Percentiles rank a stretch among this genome's conserved stretches.
Evolutionary conservation across 2,329 filamentous ascomycete species (phyloP).

Genomic region (Paradendryphiella salina): DNA sequence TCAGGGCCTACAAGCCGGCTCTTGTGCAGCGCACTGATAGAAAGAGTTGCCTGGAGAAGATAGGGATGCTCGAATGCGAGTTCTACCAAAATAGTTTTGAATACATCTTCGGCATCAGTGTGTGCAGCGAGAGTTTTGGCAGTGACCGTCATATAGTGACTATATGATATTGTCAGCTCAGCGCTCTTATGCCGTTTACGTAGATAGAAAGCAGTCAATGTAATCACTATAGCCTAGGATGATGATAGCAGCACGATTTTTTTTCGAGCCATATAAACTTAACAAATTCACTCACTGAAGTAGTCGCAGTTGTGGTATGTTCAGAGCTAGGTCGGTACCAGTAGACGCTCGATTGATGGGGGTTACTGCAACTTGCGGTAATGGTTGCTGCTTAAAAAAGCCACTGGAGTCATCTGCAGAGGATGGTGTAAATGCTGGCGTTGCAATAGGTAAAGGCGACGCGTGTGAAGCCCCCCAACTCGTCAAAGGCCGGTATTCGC

Average conservation of each 20-base stretch:
- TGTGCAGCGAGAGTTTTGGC: slow-evolving; percentile 28
- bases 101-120: slow-evolving; percentile 25
- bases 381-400: slow-evolving; percentile 7
- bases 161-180: not conserved
- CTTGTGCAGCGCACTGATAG: slow-evolving; percentile 51
- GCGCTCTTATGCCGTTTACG: not conserved
- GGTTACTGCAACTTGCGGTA: not conserved
- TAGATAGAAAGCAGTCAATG: not conserved
- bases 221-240: not conserved
- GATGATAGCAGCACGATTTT: not conserved
- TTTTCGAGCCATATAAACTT: not conserved
- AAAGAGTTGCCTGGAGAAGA: slow-evolving; percentile 51
- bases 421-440: slow-evolving; percentile 18
- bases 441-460: slow-evolving; percentile 20
- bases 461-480: slow-evolving; percentile 21
- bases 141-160: slow-evolving; percentile 37
- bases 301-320: slow-evolving; percentile 34
- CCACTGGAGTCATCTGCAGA: slow-evolving; percentile 18
- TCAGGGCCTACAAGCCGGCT: slow-evolving; percentile 37
- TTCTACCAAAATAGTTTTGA: slow-evolving; percentile 29
- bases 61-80: slow-evolving; percentile 50
- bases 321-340: slow-evolving; percentile 11
- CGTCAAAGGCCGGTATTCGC: slow-evolving; percentile 31
- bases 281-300: slow-evolving; percentile 25
- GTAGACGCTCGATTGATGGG: not conserved